Evolutionary conservation across 257 asterid species (phyloP).

Genomic region (Solanum tacnaense): DNA sequence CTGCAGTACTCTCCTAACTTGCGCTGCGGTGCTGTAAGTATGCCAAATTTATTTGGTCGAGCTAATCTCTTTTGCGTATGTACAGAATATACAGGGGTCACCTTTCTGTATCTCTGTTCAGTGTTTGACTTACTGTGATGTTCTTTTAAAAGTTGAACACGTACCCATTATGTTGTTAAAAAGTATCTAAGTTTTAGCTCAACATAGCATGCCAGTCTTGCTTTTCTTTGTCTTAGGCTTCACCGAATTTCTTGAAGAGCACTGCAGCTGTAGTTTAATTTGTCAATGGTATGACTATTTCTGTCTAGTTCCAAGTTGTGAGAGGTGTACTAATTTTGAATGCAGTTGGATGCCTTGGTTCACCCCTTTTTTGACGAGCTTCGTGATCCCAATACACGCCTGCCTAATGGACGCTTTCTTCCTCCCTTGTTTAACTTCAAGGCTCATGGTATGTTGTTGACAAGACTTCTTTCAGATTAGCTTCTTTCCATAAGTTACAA

Average conservation of each 20-base stretch:
- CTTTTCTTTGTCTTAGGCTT: background rate
- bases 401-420: conserved; percentile 49
- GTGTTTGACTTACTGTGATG: background rate
- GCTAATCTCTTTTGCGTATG: background rate
- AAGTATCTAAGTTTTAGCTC: background rate
- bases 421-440: conserved; percentile 55
- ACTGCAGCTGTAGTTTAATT: background rate
- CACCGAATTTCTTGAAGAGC: background rate
- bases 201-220: background rate
- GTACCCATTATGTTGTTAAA: background rate
- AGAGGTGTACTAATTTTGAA: background rate
- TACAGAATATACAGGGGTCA: background rate
- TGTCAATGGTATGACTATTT: background rate
- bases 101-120: background rate
- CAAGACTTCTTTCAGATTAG: background rate
- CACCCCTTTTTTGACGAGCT: conserved; percentile 50
- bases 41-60: background rate
- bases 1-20: conserved; percentile 54
- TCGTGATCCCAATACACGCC: conserved; percentile 40
- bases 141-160: background rate
- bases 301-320: background rate
- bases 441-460: conserved; percentile 33
- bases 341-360: conserved; percentile 42
- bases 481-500: background rate
- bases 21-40: conserved; percentile 49